Evolutionary conservation across 2,329 filamentous ascomycete genomes (phyloP), one percentile per base, ranked within the genome.

Genomic region (Aspergillus aculeatus): DNA sequence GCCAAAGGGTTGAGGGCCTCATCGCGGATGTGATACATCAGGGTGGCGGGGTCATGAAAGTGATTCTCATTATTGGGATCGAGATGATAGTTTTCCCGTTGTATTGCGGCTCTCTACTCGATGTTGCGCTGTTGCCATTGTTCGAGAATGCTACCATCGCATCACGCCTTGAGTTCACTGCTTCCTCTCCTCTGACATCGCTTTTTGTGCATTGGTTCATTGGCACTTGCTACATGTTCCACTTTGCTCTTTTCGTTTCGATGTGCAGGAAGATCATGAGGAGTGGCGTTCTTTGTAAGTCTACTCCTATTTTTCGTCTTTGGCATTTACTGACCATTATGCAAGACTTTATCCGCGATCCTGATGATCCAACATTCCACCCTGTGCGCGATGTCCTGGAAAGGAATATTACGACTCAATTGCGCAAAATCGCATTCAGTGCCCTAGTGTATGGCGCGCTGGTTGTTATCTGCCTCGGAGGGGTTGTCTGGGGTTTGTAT

Each of bases 181-280:
- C 86, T 57, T 83, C 86, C 62, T 92, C 89, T 62, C 95, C 95
- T 0, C 84, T 94, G 66, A 97, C 92, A 0, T 96, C 94, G 14
- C 86, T 96, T 14, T 99, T 99, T 73, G 90, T 98, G 55, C 95
- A 99, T 75, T 99, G 95, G 95, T 99, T 99, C 71, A 89, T 97
- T 58, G 95, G 95, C 52, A 99, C 95, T 3, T 96, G 93, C 64
- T 99, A 99, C 77, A 99, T 99, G 96, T 99, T 99, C 78, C 95
- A 99, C 74, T 99, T 99, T 73, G 95, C 95, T 5, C 84, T 99
- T 3, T 99, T 99, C 73, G 95, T 99, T 19, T 96, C 93, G 58
- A 98, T 99, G 93, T 99, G 95, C 77, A 89, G 95, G 63, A 97
- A 96, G 79, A 96, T 98, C 60, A 91, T 99, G 89, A 89, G 95